Conservation (phyloP, 306 rosid genomes). For the Lotus japonicus region DNA sequence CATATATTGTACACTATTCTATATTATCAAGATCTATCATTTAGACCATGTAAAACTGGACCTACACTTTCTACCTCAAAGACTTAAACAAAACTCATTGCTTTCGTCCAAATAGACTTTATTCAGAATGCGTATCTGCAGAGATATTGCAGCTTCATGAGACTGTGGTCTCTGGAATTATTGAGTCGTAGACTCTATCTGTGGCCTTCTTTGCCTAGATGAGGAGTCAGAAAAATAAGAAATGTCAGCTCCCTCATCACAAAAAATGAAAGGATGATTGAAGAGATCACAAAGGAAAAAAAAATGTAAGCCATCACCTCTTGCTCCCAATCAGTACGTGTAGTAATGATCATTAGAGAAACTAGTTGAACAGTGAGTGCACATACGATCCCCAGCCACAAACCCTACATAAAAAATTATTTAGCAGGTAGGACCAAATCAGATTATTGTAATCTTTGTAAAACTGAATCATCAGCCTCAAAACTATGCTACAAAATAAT, state of each 20-base stretch:
- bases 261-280: background rate
- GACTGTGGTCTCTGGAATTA: slow-evolving; percentile 9
- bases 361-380: slow-evolving; percentile 58
- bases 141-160: slow-evolving; percentile 4
- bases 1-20: background rate
- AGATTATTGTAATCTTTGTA: background rate
- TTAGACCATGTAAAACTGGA: too few relatives aligned
- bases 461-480: background rate
- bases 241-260: background rate
- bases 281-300: background rate
- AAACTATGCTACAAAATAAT: background rate
- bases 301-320: slow-evolving; percentile 30
- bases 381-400: slow-evolving; percentile 69
- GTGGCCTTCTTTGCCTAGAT: slow-evolving; percentile 40
- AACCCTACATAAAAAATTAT: slow-evolving; percentile 35
- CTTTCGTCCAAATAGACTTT: too few relatives aligned
- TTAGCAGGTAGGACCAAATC: background rate
- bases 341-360: slow-evolving; percentile 38
- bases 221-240: background rate
- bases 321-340: slow-evolving; percentile 61
- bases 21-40: too few relatives aligned
- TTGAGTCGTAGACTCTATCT: slow-evolving; percentile 43
- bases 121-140: background rate
- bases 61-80: too few relatives aligned
- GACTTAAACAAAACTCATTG: too few relatives aligned